Evolutionary conservation across 2,329 filamentous ascomycete species (phyloP).

Genomic region (Rutstroemia sp.): DNA sequence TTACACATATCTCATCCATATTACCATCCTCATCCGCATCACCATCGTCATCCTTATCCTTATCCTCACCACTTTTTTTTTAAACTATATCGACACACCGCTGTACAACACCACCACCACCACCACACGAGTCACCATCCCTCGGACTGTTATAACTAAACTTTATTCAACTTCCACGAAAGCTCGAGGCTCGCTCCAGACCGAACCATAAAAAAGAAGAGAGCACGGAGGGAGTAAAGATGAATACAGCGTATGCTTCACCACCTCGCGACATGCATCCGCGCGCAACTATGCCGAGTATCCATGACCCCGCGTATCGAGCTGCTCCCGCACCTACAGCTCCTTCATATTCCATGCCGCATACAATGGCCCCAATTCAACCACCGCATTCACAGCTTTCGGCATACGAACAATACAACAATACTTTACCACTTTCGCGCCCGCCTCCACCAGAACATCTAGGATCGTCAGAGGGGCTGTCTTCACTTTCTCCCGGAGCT

Average conservation of each 20-base stretch:
- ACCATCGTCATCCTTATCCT: not conserved
- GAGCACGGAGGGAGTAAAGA: slow-evolving; percentile 1
- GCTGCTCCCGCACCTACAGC: slow-evolving; percentile 10
- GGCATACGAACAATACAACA: slow-evolving; percentile 14
- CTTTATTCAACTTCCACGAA: not conserved
- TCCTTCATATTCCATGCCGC: slow-evolving; percentile 18
- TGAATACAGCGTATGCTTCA: slow-evolving; percentile 23
- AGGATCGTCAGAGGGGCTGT: slow-evolving; percentile 11
- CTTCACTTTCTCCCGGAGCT: slow-evolving; percentile 14
- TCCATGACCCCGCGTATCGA: slow-evolving; percentile 14
- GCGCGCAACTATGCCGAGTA: slow-evolving; percentile 12
- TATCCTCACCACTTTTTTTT: not conserved
- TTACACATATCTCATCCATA: not conserved
- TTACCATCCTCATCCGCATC: not conserved
- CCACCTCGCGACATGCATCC: slow-evolving; percentile 16
- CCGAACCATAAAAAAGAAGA: not conserved
- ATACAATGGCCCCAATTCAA: slow-evolving; percentile 14
- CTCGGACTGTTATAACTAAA: not conserved
- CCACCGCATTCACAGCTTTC: slow-evolving; percentile 11
- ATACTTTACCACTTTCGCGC: slow-evolving; percentile 13
- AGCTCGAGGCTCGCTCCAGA: not conserved
- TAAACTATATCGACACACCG: no score
- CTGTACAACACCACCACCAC: no score
- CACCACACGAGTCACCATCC: not conserved
- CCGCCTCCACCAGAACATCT: slow-evolving; percentile 17